Evolutionary conservation across 2,329 filamentous ascomycete genomes (phyloP).

Genomic region (Epichloe scottii): DNA sequence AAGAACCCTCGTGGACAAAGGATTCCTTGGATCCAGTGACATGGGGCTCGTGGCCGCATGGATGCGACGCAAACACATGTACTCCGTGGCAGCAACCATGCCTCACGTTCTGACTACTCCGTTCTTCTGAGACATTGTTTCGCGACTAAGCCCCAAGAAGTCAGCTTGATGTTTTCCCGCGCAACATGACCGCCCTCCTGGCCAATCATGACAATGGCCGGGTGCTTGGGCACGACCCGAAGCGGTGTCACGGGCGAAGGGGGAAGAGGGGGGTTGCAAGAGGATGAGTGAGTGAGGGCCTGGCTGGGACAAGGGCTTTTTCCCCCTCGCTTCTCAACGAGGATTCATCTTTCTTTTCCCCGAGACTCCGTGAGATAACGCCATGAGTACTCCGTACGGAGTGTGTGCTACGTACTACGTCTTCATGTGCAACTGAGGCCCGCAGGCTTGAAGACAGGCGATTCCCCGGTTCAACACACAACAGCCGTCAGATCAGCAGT

Average conservation of each 20-base stretch:
- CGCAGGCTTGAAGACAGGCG: background rate
- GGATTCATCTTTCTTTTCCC: no score
- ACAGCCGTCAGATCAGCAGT: background rate
- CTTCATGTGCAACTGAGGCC: no score
- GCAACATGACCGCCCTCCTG: background rate
- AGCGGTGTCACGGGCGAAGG: background rate
- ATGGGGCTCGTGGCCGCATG: background rate
- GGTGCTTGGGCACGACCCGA: background rate
- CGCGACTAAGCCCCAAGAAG: background rate
- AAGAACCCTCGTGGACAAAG: background rate
- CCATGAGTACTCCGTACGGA: no score
- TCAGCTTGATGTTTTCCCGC: background rate
- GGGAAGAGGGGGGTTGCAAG: background rate
- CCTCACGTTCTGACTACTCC: no score
- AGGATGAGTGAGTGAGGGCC: background rate
- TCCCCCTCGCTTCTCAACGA: no score
- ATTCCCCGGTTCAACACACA: background rate
- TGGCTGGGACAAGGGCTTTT: no score
- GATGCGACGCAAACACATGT: background rate
- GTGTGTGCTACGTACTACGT: no score
- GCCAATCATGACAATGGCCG: background rate
- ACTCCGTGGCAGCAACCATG: no score
- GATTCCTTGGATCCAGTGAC: background rate
- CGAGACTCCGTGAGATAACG: no score
- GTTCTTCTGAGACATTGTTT: constrained; percentile 3